Conservation (phyloP, 2,329 filamentous ascomycete species). For the Leptodontidium sp. region DNA sequence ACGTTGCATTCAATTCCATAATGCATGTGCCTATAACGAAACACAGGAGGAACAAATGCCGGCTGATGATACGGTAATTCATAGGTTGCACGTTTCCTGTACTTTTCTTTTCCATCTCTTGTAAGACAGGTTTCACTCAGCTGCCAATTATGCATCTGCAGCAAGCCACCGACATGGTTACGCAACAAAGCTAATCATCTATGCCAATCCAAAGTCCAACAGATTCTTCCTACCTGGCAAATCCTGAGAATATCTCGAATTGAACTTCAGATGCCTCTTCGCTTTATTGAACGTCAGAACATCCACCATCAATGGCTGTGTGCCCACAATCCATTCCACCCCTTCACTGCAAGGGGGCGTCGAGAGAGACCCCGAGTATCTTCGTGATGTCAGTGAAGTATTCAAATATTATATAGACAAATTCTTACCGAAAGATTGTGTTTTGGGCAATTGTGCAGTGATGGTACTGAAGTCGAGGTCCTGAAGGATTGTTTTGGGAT, state of each 20-base stretch:
- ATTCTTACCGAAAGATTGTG: not conserved
- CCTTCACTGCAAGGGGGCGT: not conserved
- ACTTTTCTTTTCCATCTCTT: too few species aligned
- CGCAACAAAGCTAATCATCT: not conserved
- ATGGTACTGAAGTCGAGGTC: not conserved
- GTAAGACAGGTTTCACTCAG: too few species aligned
- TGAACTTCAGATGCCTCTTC: not conserved
- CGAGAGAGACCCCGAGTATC: not conserved
- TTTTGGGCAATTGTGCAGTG: not conserved
- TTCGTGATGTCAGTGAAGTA: not conserved
- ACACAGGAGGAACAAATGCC: too few species aligned
- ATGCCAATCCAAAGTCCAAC: not conserved
- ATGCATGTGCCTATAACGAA: too few species aligned
- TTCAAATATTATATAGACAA: not conserved
- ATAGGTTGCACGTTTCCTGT: too few species aligned
- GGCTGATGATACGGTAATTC: too few species aligned
- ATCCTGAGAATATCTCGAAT: not conserved
- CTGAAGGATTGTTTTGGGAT: not conserved
- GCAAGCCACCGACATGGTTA: too few species aligned
- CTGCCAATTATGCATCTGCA: too few species aligned
- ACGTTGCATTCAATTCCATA: too few species aligned
- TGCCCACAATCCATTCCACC: not conserved
- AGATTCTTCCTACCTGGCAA: not conserved
- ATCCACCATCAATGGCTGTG: not conserved
- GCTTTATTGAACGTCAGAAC: not conserved